Conservation (phyloP, 129 eudicot species). For the Pittosporum tobira region DNA sequence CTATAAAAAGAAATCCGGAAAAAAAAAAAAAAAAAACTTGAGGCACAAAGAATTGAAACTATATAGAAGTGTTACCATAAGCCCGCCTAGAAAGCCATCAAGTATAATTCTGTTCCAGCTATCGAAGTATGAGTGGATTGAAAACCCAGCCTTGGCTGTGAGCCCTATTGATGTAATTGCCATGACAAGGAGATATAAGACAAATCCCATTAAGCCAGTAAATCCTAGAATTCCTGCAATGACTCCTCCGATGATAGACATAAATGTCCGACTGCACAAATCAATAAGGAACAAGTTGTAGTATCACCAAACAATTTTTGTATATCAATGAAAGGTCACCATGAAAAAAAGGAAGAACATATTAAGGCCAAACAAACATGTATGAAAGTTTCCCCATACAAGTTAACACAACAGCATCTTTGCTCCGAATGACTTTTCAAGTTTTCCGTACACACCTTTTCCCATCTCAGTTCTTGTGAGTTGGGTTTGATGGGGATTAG, state of each 20-base stretch:
- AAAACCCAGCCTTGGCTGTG: slow-evolving; percentile 80
- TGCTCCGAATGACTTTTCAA: too few relatives aligned
- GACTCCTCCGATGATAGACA: slow-evolving; percentile 96
- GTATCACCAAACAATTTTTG: neutral
- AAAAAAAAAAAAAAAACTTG: neutral
- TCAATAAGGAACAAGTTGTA: neutral
- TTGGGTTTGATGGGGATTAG: too few relatives aligned
- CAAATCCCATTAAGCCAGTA: slow-evolving; percentile 76
- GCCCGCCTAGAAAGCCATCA: slow-evolving; percentile 89
- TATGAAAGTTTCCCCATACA: too few relatives aligned
- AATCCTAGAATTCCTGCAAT: slow-evolving; percentile 93
- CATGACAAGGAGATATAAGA: slow-evolving; percentile 79
- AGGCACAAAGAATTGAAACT: neutral
- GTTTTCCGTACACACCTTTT: neutral
- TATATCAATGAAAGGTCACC: too few relatives aligned
- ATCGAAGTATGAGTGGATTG: slow-evolving; percentile 75
- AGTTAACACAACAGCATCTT: too few relatives aligned
- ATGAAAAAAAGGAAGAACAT: neutral
- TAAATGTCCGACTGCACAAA: slow-evolving; percentile 86
- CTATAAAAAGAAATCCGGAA: too few relatives aligned
- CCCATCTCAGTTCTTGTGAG: too few relatives aligned
- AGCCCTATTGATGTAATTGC: slow-evolving; percentile 74
- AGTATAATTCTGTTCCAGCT: slow-evolving; percentile 76
- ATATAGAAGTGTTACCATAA: slow-evolving; percentile 49
- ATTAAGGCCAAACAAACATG: neutral